A percentile compares a stretch with the other conserved stretches of the same genome.
Evolutionary conservation across 2,329 filamentous ascomycete genomes (phyloP).

Genomic region (Tolypocladium pustulatum): DNA sequence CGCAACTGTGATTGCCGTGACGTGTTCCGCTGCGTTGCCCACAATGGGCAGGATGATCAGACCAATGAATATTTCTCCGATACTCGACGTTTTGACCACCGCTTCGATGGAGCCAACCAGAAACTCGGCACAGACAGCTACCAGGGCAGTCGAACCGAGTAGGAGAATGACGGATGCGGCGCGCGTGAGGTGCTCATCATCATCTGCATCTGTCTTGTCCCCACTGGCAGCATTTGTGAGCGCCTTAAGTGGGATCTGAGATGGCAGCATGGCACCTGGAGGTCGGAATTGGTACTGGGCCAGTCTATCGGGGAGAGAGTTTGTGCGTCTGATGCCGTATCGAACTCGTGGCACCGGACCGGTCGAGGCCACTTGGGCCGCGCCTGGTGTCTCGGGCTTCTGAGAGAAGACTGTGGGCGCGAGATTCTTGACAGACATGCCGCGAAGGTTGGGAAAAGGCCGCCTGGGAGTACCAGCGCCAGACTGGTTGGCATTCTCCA

Average conservation of each 20-base stretch:
- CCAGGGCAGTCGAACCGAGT: constrained; percentile 52
- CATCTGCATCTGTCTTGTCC: constrained; percentile 19
- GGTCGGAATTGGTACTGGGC: constrained; percentile 32
- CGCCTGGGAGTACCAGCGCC: constrained; percentile 17
- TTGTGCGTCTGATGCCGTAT: constrained; percentile 61
- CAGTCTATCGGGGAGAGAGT: constrained; percentile 61
- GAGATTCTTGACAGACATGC: constrained; percentile 55
- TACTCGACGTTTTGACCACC: constrained; percentile 42
- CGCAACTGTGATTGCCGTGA: constrained; percentile 60
- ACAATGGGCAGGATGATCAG: constrained; percentile 64
- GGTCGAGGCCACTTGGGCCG: constrained; percentile 16
- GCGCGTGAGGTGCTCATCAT: constrained; percentile 41
- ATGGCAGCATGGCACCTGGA: constrained; percentile 39
- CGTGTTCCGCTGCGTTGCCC: constrained; percentile 64
- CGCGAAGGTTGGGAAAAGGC: constrained; percentile 45
- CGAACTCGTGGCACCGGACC: constrained; percentile 46
- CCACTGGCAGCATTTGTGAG: constrained; percentile 18
- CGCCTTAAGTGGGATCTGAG: constrained; percentile 30
- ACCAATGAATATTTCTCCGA: constrained; percentile 60
- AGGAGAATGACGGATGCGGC: constrained; percentile 50
- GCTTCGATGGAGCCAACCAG: constrained; percentile 58
- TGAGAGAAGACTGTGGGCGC: constrained; percentile 61
- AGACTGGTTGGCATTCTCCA: constrained; percentile 16
- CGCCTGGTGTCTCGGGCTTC: constrained; percentile 18
- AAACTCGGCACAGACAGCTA: constrained; percentile 60